These are phyloP conservation scores for Emmonsia crescens DNA, from an alignment of 2,329 filamentous ascomycete genomes.

Conservation along the genomic window DNA sequence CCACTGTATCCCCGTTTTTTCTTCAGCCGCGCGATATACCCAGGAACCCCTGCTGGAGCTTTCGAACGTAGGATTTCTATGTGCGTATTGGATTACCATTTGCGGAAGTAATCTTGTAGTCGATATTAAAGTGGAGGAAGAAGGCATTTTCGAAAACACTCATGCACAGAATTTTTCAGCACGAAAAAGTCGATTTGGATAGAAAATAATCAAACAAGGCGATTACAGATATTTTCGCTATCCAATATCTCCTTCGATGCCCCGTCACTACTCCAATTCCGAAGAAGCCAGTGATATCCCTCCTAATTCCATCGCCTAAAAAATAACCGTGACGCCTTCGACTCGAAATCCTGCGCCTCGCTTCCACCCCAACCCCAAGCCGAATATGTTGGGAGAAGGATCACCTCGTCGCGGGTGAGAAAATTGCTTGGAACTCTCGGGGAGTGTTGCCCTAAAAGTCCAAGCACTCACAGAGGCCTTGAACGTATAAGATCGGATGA, in stretches of 20 bases:
- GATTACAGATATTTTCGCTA: constrained; percentile 4
- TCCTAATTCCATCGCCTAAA: not conserved
- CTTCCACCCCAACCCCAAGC: not conserved
- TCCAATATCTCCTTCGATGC: constrained; percentile 1
- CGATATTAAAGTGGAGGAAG: not conserved
- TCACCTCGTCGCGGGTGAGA: not conserved
- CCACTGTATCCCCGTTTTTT: not conserved
- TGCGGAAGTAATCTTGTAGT: not conserved
- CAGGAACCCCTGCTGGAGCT: not conserved
- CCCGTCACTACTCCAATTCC: not conserved
- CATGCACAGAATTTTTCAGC: constrained; percentile 1
- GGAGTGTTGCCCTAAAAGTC: not conserved
- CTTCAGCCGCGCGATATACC: not conserved
- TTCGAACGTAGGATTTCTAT: not conserved
- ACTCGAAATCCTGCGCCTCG: not conserved
- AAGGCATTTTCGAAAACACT: not conserved
- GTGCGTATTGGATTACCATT: not conserved
- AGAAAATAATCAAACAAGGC: constrained; percentile 4
- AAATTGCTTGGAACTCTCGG: not conserved
- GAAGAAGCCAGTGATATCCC: not conserved
- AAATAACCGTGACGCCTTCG: not conserved
- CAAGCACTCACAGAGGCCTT: not conserved
- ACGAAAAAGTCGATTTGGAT: constrained; percentile 6
- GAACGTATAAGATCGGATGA: not conserved
- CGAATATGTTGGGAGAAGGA: not conserved